Evolutionary conservation across 176 grass and related monocot species (phyloP), one percentile per base, ranked within the genome.

Genomic region (Tillandsia fasciculata): DNA sequence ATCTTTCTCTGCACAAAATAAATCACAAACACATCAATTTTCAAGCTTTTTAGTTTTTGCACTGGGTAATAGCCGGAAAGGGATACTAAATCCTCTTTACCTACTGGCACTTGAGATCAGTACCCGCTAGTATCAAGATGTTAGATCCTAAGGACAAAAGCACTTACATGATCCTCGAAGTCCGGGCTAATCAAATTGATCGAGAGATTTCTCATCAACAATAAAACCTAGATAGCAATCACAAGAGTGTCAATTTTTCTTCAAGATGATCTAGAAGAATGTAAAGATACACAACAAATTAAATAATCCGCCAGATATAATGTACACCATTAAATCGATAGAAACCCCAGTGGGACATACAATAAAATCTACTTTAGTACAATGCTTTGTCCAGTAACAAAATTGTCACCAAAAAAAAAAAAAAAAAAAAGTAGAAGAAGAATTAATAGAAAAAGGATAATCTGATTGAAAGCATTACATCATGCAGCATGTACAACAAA

Each of bases 81-180:
- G 33, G 7, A 1, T 42, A 23, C 9, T 59, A 15, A 9, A 59
- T 8, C 8, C 20, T 59, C 15, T 20, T 22, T 17, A 9, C 7
- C 11, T 59, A 18, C 17, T 59, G 17, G 64, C 11, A 65, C 12
- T 48, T 23, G 15, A 66, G 28, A 13, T 29, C 26, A 48, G 24
- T 23, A 48, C 22, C 13, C 2, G 5, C 22, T 3, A 28, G 23
- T 1, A 72, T 8, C 10, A 13, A 23, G 26, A 72, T 10, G 4
- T 11, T 47, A 50, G 17, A 51, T 14, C 5, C 3, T 18, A 26
- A 11, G 51, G 2, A 68, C 3, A 20, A 26, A 53, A 10, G 42
- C 59, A 77, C 90, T 93, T 86, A 94, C 95, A 84, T 99, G 90
- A 74, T 93, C 87, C 81, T 99, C 95, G 86, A 99, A 99, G 82